Conservation (phyloP, 1,139 yeast species). For the Sugiyamaella pinicola region DNA sequence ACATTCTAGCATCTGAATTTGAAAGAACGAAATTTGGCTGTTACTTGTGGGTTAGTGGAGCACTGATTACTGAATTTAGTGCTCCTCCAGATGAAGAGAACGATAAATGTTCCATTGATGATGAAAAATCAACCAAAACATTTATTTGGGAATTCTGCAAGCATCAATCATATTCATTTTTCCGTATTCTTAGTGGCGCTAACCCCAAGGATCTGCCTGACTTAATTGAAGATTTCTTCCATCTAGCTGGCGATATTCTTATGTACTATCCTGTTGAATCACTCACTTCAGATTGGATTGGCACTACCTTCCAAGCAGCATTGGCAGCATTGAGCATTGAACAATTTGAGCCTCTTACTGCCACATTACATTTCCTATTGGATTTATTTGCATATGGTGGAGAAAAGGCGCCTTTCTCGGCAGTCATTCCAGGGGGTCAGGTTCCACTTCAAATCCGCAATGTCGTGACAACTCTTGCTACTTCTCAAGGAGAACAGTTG, state of each 20-base stretch:
- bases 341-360: slow-evolving; percentile 69
- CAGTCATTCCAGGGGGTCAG: slow-evolving; percentile 50
- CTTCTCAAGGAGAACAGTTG: slow-evolving; percentile 59
- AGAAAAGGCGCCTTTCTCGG: slow-evolving; percentile 75
- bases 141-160: slow-evolving; percentile 56
- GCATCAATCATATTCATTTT: slow-evolving; percentile 50
- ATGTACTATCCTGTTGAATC: slow-evolving; percentile 76
- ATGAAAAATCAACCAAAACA: slow-evolving; percentile 40
- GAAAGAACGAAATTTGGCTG: slow-evolving; percentile 72
- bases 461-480: slow-evolving; percentile 49
- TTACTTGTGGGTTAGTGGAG: slow-evolving; percentile 88
- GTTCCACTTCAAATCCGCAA: slow-evolving; percentile 57
- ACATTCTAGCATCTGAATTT: slow-evolving; percentile 65
- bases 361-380: slow-evolving; percentile 73
- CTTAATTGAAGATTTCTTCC: slow-evolving; percentile 83
- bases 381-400: slow-evolving; percentile 86
- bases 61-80: slow-evolving; percentile 71
- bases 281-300: slow-evolving; percentile 57
- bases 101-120: slow-evolving; percentile 40
- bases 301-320: slow-evolving; percentile 62
- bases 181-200: slow-evolving; percentile 40
- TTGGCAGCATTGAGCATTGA: slow-evolving; percentile 58
- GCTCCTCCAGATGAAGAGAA: slow-evolving; percentile 28
- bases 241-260: slow-evolving; percentile 77
- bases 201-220: slow-evolving; percentile 59